Percentiles rank a stretch among this genome's conserved stretches.
phyloP scores from a whole-genome alignment of 192 early-diverging fungal species.

The Coemansia sp. region DNA sequence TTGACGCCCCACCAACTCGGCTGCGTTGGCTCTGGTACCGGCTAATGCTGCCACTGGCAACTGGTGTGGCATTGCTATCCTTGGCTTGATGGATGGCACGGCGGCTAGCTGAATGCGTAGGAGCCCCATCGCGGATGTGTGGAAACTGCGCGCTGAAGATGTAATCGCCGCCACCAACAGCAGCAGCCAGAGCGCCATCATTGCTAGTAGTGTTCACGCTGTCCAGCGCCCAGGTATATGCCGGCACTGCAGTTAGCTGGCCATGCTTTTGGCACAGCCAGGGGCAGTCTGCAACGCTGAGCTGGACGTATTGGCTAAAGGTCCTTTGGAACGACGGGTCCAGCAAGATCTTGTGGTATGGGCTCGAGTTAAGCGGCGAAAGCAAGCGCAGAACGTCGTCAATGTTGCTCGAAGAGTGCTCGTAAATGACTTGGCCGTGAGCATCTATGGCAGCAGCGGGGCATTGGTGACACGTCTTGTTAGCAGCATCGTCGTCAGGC shows the following conservation, averaged over 20 bases:
- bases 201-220: not conserved
- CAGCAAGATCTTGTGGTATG: slow-evolving; percentile 26
- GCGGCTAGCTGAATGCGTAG: not conserved
- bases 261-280: slow-evolving; percentile 42
- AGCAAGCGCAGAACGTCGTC: slow-evolving; percentile 34
- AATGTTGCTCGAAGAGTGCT: slow-evolving; percentile 39
- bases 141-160: not conserved
- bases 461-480: not conserved
- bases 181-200: not conserved
- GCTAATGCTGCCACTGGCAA: slow-evolving; percentile 4
- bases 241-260: slow-evolving; percentile 1
- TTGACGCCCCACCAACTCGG: slow-evolving; percentile 27
- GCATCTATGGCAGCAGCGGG: slow-evolving; percentile 35
- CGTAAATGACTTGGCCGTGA: slow-evolving; percentile 26
- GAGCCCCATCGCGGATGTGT: not conserved
- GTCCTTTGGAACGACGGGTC: slow-evolving; percentile 52
- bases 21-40: slow-evolving; percentile 16
- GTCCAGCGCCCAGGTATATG: slow-evolving; percentile 29
- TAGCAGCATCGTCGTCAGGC: not conserved
- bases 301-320: slow-evolving; percentile 32
- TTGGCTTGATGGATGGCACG: slow-evolving; percentile 16
- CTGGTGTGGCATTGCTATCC: slow-evolving; percentile 8
- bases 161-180: not conserved
- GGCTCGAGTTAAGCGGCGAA: slow-evolving; percentile 21
- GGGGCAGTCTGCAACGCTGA: slow-evolving; percentile 34